Evolutionary conservation across 2,329 filamentous ascomycete genomes (phyloP).

Genomic region (Cytospora schulzeri): DNA sequence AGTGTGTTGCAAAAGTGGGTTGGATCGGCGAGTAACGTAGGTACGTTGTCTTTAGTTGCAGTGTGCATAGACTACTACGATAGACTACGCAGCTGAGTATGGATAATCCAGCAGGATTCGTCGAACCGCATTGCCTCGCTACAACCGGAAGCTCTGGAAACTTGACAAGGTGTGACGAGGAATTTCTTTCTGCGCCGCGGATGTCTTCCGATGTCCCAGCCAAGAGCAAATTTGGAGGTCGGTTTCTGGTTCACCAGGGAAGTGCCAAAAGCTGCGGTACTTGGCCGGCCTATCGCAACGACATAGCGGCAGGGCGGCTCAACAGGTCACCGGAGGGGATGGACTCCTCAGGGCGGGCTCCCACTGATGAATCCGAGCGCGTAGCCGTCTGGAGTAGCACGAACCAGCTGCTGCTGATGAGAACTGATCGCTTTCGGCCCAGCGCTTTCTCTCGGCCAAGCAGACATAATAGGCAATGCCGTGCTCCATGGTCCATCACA

Average conservation of each 20-base stretch:
- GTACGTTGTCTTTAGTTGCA: neutral
- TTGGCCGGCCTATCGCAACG: conserved; percentile 14
- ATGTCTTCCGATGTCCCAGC: conserved; percentile 25
- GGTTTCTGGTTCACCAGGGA: neutral
- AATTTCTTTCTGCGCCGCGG: conserved; percentile 22
- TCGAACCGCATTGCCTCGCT: conserved; percentile 18
- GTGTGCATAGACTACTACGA: too few relatives aligned
- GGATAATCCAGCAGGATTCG: conserved; percentile 20
- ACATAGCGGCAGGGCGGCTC: neutral
- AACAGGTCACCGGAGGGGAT: neutral
- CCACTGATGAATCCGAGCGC: conserved; percentile 7
- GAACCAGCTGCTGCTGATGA: conserved; percentile 23
- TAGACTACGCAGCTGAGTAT: neutral
- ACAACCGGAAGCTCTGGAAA: neutral
- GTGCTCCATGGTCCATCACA: neutral
- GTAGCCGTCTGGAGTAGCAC: conserved; percentile 14
- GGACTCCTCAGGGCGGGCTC: neutral
- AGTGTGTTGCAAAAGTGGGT: conserved; percentile 11
- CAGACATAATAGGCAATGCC: neutral
- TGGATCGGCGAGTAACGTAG: conserved; percentile 13
- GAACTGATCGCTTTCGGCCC: conserved; percentile 3
- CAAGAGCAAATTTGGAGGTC: neutral
- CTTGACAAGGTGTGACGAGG: conserved; percentile 18
- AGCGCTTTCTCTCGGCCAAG: conserved; percentile 8
- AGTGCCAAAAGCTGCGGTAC: conserved; percentile 21